Conservation (phyloP, 352 stramenopile species). For the Hyaloperonospora brassicae region DNA sequence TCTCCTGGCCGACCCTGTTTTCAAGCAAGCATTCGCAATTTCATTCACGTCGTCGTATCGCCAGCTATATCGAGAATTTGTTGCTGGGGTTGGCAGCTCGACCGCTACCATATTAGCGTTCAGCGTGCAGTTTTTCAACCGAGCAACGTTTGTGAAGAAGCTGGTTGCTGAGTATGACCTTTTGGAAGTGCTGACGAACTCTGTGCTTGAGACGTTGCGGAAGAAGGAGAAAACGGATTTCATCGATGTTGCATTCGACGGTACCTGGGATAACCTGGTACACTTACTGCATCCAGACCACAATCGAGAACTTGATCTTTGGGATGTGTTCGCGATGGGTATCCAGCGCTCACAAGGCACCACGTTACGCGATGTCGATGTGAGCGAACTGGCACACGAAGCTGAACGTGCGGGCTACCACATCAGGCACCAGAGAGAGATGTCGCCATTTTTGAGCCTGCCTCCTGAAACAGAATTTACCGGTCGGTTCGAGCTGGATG, state of each 20-base stretch:
- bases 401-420: constrained; percentile 31
- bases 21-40: constrained; percentile 94
- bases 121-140: constrained; percentile 98
- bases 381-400: constrained; percentile 36
- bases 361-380: constrained; percentile 42
- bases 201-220: constrained; percentile 62
- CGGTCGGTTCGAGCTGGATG: constrained; percentile 53
- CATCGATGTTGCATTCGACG: constrained; percentile 22
- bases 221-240: constrained; percentile 41
- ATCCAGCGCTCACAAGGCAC: constrained; percentile 39
- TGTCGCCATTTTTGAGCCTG: constrained; percentile 49
- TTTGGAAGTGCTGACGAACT: constrained; percentile 61
- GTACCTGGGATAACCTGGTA: constrained; percentile 35
- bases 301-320: constrained; percentile 32
- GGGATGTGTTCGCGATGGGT: constrained; percentile 61
- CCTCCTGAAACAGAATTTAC: constrained; percentile 49
- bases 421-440: constrained; percentile 29
- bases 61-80: constrained; percentile 71
- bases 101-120: constrained; percentile 89
- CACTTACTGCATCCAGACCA: constrained; percentile 32
- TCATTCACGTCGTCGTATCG: constrained; percentile 93
- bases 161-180: constrained; percentile 67
- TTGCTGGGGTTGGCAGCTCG: constrained; percentile 58
- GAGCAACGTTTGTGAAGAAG: constrained; percentile 92
- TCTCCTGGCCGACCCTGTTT: constrained; percentile 92